phyloP scores from a whole-genome alignment of 164 flowering plant genomes.

The Aristolochia fimbriata region DNA sequence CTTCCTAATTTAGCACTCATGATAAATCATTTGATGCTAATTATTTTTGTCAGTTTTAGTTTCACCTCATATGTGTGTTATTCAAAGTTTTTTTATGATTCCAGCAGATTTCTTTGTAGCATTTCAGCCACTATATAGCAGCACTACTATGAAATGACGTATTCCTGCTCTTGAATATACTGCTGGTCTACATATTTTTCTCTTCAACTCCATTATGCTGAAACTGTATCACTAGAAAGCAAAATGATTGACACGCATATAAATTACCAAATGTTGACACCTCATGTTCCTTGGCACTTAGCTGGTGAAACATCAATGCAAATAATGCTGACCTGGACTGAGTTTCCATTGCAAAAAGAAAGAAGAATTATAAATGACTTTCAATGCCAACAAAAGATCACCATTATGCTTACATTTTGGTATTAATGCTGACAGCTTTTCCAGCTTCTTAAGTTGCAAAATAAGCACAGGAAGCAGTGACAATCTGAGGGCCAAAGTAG shows the following conservation, averaged over 20 bases:
- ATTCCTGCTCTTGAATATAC: not conserved
- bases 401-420: slow-evolving; percentile 55
- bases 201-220: not conserved
- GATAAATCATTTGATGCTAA: too few species aligned
- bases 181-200: not conserved
- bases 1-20: too few species aligned
- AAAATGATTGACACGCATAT: not conserved
- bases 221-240: not conserved
- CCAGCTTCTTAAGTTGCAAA: slow-evolving; percentile 52
- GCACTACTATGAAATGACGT: too few species aligned
- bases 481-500: slow-evolving; percentile 67
- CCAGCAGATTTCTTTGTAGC: too few species aligned
- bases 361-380: not conserved
- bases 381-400: not conserved
- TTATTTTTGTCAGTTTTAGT: too few species aligned
- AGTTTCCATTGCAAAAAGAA: not conserved
- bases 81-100: too few species aligned
- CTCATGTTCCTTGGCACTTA: not conserved
- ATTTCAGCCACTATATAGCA: too few species aligned
- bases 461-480: slow-evolving; percentile 48
- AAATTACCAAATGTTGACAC: not conserved
- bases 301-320: not conserved
- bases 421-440: slow-evolving; percentile 40
- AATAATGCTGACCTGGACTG: not conserved
- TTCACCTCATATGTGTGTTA: too few species aligned